phyloP scores from a whole-genome alignment of 2,329 filamentous ascomycete species.

The Fusarium piperis region DNA sequence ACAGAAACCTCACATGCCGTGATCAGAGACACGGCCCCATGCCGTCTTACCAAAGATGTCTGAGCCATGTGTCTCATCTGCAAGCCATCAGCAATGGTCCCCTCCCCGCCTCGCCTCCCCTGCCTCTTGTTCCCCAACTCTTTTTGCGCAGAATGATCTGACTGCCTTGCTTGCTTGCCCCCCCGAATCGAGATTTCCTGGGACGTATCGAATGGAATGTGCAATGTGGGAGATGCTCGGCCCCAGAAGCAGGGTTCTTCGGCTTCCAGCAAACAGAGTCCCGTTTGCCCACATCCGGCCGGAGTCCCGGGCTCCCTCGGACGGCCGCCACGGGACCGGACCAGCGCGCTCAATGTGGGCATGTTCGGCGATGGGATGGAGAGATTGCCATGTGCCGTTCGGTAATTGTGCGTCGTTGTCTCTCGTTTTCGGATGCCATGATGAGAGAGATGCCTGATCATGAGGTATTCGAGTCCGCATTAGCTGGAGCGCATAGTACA shows the following conservation, averaged over 20 bases:
- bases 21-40: background rate
- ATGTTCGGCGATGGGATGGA: slow-evolving; percentile 26
- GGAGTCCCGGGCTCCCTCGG: slow-evolving; percentile 24
- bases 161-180: background rate
- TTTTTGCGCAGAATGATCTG: slow-evolving; percentile 12
- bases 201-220: background rate
- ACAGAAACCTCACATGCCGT: background rate
- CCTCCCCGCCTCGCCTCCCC: background rate
- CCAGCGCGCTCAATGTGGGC: slow-evolving; percentile 26
- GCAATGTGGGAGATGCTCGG: slow-evolving; percentile 16
- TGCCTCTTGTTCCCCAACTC: slow-evolving; percentile 29
- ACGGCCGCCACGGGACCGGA: slow-evolving; percentile 22
- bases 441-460: background rate
- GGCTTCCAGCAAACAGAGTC: slow-evolving; percentile 21
- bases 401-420: background rate
- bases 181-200: background rate
- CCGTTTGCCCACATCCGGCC: slow-evolving; percentile 28
- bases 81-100: slow-evolving; percentile 24
- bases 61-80: slow-evolving; percentile 29
- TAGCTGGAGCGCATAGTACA: background rate
- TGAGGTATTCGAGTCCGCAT: background rate
- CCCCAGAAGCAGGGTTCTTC: slow-evolving; percentile 27
- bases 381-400: background rate
- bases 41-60: background rate
- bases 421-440: background rate